A percentile compares a stretch with the other conserved stretches of the same genome.
phyloP scores from a whole-genome alignment of 208 protist genomes.

The Trypanosoma rangeli region DNA sequence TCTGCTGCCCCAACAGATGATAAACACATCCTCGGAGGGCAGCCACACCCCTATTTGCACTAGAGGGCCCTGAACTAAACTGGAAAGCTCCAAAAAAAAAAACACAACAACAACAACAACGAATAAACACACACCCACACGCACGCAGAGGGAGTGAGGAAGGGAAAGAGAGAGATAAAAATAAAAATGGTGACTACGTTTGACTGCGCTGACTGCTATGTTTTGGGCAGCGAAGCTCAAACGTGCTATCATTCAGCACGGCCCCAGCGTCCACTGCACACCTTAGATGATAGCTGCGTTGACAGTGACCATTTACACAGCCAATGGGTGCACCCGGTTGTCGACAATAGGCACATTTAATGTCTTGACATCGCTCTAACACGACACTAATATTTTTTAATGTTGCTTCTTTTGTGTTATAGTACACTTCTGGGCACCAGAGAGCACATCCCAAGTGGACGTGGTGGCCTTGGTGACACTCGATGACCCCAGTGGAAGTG shows the following conservation, averaged over 20 bases:
- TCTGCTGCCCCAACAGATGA: not conserved
- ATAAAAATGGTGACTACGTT: not conserved
- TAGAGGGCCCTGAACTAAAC: no score
- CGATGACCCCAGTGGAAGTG: not conserved
- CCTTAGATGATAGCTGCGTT: constrained; percentile 53
- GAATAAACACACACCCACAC: not conserved
- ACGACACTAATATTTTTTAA: constrained; percentile 39
- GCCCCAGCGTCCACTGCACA: constrained; percentile 43
- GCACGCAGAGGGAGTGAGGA: not conserved
- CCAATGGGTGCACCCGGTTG: constrained; percentile 39
- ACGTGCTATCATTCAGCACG: constrained; percentile 21
- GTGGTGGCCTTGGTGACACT: constrained; percentile 11
- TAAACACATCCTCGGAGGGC: not conserved
- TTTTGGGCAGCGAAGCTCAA: constrained; percentile 24
- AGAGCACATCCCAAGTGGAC: constrained; percentile 63
- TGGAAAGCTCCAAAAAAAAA: not conserved
- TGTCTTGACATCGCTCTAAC: constrained; percentile 24
- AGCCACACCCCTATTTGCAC: not conserved
- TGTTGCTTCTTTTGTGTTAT: constrained; percentile 24
- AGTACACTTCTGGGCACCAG: constrained; percentile 80
- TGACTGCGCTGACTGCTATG: not conserved
- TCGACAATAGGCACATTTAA: constrained; percentile 64
- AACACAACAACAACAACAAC: not conserved
- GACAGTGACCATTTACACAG: constrained; percentile 43
- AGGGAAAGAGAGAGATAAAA: not conserved